Conservation (phyloP, 768 basidiomycete species). For the Scleroderma bovista region DNA sequence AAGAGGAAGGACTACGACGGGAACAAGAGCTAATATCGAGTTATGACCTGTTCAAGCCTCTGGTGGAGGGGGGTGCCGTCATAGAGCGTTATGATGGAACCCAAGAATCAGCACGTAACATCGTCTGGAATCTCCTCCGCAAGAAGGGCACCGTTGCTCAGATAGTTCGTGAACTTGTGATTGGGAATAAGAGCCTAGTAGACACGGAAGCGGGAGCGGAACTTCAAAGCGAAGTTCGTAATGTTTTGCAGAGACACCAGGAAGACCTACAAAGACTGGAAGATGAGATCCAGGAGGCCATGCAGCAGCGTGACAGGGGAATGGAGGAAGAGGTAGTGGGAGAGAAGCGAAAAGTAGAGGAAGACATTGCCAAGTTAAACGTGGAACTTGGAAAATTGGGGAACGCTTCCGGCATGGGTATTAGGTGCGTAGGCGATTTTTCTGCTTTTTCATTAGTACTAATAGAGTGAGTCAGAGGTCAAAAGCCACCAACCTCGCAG, state of each 20-base stretch:
- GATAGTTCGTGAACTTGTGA: neutral
- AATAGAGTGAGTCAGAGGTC: no score
- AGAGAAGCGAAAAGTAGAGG: no score
- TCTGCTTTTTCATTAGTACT: no score
- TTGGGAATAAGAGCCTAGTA: neutral
- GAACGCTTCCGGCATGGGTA: no score
- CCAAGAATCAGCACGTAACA: neutral
- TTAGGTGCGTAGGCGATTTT: no score
- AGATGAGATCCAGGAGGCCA: neutral
- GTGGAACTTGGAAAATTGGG: no score
- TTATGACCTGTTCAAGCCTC: conserved; percentile 8
- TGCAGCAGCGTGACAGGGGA: no score
- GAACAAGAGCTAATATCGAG: conserved; percentile 21
- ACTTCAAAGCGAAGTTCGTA: neutral
- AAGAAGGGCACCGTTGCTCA: neutral
- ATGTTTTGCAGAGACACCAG: neutral
- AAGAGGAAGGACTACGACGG: conserved; percentile 15
- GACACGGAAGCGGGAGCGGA: neutral
- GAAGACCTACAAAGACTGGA: neutral
- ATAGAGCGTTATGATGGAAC: neutral
- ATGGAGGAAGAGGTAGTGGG: no score
- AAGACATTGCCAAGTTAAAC: no score
- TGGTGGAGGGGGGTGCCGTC: conserved; percentile 21
- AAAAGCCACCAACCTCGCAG: no score
- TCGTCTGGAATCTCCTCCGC: neutral